Base-by-base conservation (phyloP, 2,329 filamentous ascomycete genomes). In the Aspergillus sergii region DNA sequence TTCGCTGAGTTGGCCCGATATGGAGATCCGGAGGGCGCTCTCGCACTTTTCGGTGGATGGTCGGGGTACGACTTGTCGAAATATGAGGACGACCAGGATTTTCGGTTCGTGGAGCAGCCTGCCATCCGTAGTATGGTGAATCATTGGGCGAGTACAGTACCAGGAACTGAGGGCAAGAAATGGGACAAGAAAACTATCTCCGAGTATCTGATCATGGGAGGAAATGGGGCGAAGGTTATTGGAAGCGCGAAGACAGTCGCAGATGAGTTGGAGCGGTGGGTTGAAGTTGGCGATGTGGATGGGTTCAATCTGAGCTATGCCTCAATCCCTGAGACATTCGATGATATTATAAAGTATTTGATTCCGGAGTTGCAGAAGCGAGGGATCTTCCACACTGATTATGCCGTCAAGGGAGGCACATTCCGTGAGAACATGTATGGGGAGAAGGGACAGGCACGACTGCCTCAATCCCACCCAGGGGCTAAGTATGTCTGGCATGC, bases 11-110 rank as follows among this genome's bases (percentile, higher is more conserved):
- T 80, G 26, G 71, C 79, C 32, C 70, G 73, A n/a, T 83, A 82
- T 54, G 81, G 77, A 2, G 80, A 83, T 60, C 71, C 74, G 0
- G 81, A 83, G 61, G 81, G 81, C 0, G 78, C 79, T 0, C 74
- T 81, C 21, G 76, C 80, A 4, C 69, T 83, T 0, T 83, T 83
- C 61, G 81, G 81, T 2, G 81, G 81, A 0, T 83, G 81, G 81
- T 78, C 78, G 1, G 81, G 81, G 0, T 80, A 79, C 6, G 81
- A 83, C 66, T 70, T 83, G 1, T 77, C 76, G 2, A 72, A 71
- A 0, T 81, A 78, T 58, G 70, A 72, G 0, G 80, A 83, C 50
- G 80, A 83, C 32, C 77, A 82, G 46, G 80, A 83, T 55, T 81
- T 83, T 61, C 72, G 77, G 1, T 81, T 83, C 62, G 73, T 74